Percentiles rank a stretch among this genome's conserved stretches.
These are phyloP conservation scores for Suillus subalutaceus DNA, from an alignment of 768 basidiomycete genomes.

Conservation along the genomic window DNA sequence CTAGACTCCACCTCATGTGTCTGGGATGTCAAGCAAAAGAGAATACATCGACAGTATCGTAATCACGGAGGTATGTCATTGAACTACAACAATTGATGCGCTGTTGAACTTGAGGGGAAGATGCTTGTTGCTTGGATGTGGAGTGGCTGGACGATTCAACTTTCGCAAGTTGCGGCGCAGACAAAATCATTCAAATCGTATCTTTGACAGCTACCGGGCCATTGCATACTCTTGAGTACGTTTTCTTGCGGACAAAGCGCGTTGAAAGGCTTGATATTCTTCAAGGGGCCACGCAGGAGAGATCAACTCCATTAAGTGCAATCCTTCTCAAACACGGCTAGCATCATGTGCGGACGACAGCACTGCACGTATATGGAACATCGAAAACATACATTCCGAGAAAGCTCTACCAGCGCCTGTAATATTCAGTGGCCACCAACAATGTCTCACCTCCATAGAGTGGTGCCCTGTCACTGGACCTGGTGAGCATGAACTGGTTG, in stretches of 20 bases:
- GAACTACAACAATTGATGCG: neutral
- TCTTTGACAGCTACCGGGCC: conserved; percentile 55
- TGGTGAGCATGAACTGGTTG: conserved; percentile 62
- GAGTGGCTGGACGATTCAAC: conserved; percentile 76
- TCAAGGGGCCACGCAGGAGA: conserved; percentile 74
- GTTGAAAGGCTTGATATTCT: conserved; percentile 12
- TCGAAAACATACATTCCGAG: conserved; percentile 47
- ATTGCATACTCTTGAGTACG: conserved; percentile 65
- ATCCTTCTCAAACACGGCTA: conserved; percentile 62
- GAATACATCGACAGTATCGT: conserved; percentile 62
- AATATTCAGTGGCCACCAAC: conserved; percentile 64
- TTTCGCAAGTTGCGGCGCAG: conserved; percentile 77
- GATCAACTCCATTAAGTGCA: conserved; percentile 77
- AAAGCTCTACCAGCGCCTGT: conserved; percentile 25
- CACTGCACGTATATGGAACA: conserved; percentile 77
- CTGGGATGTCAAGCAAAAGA: conserved; percentile 72
- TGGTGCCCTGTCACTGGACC: conserved; percentile 65
- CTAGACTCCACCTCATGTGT: conserved; percentile 77
- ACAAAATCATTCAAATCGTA: conserved; percentile 63
- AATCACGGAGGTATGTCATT: conserved; percentile 60
- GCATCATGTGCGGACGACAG: conserved; percentile 84
- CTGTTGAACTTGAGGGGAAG: conserved; percentile 19
- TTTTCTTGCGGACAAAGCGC: conserved; percentile 14
- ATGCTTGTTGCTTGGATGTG: conserved; percentile 80
- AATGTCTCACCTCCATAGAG: conserved; percentile 63